These are phyloP conservation scores for Penicillium chermesinum DNA, from an alignment of 495 filamentous ascomycete species.

Conservation along the genomic window DNA sequence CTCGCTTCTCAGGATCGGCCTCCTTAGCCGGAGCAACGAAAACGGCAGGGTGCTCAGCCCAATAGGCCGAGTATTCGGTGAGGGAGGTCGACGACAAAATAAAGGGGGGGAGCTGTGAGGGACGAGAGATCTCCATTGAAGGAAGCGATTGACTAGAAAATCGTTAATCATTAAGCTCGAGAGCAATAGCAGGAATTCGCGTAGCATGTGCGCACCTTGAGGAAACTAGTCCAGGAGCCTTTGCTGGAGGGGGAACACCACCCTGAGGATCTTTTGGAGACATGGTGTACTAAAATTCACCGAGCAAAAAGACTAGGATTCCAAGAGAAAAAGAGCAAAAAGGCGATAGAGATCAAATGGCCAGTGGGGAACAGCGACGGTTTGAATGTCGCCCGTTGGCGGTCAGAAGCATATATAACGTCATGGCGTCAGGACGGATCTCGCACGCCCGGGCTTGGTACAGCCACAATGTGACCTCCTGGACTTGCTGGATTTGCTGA, in stretches of 20 bases:
- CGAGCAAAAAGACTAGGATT: not conserved
- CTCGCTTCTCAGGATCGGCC: slow-evolving; percentile 73
- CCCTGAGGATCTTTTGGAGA: slow-evolving; percentile 31
- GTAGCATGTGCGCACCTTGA: slow-evolving; percentile 36
- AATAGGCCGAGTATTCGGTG: slow-evolving; percentile 93
- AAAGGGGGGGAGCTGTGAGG: slow-evolving; percentile 90
- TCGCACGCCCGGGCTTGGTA: not conserved
- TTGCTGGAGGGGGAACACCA: slow-evolving; percentile 36
- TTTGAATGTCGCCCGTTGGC: slow-evolving; percentile 9
- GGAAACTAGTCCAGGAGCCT: slow-evolving; percentile 52
- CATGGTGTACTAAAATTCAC: slow-evolving; percentile 14
- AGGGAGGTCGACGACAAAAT: slow-evolving; percentile 90
- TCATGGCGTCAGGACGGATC: slow-evolving; percentile 11
- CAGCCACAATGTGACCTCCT: not conserved
- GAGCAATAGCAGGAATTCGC: not conserved
- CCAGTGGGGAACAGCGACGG: slow-evolving; percentile 3
- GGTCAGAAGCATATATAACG: slow-evolving; percentile 25
- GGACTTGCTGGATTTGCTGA: too few relatives aligned
- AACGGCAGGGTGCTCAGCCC: slow-evolving; percentile 85
- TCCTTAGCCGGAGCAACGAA: slow-evolving; percentile 85
- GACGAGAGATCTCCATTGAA: slow-evolving; percentile 95
- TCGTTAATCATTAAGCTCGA: not conserved
- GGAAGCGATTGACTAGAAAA: slow-evolving; percentile 75
- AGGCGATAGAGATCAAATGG: not conserved
- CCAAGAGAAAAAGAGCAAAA: not conserved